These are phyloP conservation scores for Chaetothyriales sp. DNA, from an alignment of 2,329 filamentous ascomycete species.

Conservation along the genomic window DNA sequence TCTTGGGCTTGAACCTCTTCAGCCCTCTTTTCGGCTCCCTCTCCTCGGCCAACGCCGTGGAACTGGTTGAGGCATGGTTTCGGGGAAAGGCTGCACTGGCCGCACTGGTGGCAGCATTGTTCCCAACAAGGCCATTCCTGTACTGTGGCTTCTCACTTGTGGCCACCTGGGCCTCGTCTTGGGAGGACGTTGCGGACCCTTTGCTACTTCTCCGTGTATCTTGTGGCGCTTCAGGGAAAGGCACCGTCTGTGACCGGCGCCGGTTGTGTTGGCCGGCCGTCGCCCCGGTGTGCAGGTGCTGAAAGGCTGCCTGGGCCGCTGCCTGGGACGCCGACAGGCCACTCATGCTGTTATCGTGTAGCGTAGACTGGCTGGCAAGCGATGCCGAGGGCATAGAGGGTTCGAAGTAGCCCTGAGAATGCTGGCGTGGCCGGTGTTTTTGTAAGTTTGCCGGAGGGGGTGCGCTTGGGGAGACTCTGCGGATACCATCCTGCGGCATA, in stretches of 20 bases:
- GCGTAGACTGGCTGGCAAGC: slow-evolving; percentile 19
- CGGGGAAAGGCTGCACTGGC: slow-evolving; percentile 50
- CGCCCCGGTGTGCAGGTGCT: slow-evolving; percentile 30
- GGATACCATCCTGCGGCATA: slow-evolving; percentile 27
- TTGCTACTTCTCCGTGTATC: slow-evolving; percentile 23
- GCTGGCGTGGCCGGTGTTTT: slow-evolving; percentile 34
- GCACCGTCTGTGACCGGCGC: slow-evolving; percentile 44
- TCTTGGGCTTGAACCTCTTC: slow-evolving; percentile 58
- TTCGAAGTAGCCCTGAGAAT: slow-evolving; percentile 57
- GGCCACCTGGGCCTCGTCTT: slow-evolving; percentile 17
- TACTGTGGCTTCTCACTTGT: slow-evolving; percentile 23
- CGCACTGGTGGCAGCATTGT: slow-evolving; percentile 46
- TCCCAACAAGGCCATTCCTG: slow-evolving; percentile 39
- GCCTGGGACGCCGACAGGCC: slow-evolving; percentile 48
- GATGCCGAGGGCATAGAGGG: slow-evolving; percentile 46
- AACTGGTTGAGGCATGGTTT: slow-evolving; percentile 21
- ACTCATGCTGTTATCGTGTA: slow-evolving; percentile 26
- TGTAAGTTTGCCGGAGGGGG: slow-evolving; percentile 24
- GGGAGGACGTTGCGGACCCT: slow-evolving; percentile 21
- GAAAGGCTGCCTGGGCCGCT: slow-evolving; percentile 54
- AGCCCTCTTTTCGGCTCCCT: slow-evolving; percentile 42
- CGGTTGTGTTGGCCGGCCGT: slow-evolving; percentile 27
- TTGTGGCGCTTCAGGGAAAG: slow-evolving; percentile 20
- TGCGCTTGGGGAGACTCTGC: slow-evolving; percentile 17
- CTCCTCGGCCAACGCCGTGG: slow-evolving; percentile 21